phyloP scores from a whole-genome alignment of 495 filamentous ascomycete genomes.

The Oleoguttula mirabilis region DNA sequence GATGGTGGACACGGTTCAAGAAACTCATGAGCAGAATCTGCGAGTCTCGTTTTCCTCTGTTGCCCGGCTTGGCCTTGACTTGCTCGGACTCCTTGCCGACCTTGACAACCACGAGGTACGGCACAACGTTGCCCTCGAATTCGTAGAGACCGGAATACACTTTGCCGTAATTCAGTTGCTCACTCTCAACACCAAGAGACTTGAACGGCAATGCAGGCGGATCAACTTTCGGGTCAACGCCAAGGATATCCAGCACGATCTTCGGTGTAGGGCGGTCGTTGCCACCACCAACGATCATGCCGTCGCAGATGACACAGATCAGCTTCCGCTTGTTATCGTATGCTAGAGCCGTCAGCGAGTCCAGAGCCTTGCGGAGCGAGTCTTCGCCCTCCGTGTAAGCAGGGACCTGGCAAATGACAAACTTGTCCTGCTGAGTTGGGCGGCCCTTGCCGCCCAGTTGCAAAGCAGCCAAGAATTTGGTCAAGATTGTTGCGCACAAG shows the following conservation, averaged over 20 bases:
- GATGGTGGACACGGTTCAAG: conserved; percentile 94
- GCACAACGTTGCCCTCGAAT: conserved; percentile 93
- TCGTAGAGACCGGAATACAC: conserved; percentile 98
- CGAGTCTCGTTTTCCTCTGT: conserved; percentile 95
- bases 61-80: conserved; percentile 82
- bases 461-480: conserved; percentile 88
- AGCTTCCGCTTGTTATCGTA: conserved; percentile 98
- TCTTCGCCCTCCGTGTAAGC: conserved; percentile 98
- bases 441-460: conserved; percentile 88
- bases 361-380: conserved; percentile 76
- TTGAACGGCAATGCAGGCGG: conserved; percentile 87
- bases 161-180: conserved; percentile 95
- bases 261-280: conserved; percentile 96
- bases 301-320: conserved; percentile 86
- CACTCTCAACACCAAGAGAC: conserved; percentile 75
- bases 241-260: conserved; percentile 93
- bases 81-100: conserved; percentile 95
- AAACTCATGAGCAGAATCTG: conserved; percentile 79
- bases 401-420: conserved; percentile 95
- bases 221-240: conserved; percentile 93
- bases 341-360: conserved; percentile 83
- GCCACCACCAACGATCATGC: conserved; percentile 90
- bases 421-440: conserved; percentile 87
- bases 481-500: conserved; percentile 62
- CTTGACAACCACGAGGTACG: conserved; percentile 92